Base-by-base conservation (phyloP, 192 early-diverging fungal species). In the Spizellomyces sp. region DNA sequence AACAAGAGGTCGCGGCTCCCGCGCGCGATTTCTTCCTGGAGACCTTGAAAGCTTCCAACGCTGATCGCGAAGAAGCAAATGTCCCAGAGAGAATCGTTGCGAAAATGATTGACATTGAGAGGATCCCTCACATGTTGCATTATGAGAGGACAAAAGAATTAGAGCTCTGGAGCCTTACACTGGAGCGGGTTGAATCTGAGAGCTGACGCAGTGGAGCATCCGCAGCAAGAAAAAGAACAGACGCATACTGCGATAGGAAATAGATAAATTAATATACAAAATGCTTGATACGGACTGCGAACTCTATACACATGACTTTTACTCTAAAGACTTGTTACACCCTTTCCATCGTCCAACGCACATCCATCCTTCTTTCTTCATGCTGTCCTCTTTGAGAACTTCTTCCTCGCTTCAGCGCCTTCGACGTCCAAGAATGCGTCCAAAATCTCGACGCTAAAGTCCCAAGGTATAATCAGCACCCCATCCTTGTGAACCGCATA, bases 21-120 rank as follows among this genome's bases (percentile, higher is more conserved):
- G 76, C 76, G 45, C 75, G 64, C 45, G 79, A 78, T 54, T 77
- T 65, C 55, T 70, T 77, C 48, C 14, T 79, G 9, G 43, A 21
- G 19, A 77, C 79, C 12, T 47, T 78, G 46, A 69, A 78, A 22
- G 76, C 79, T 27, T 59, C 67, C 48, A 80, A 77, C 43, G 71
- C 67, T n/a, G 67, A 75, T 77, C 44, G 64, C 27, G 48, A 15
- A 41, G 69, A 72, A 21, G n/a, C 65, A 15, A 62, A 21, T 19
- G 42, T 19, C 6, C 8, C 61, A 14, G 47, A 75, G 67, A 17
- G 12, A 22, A 1, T 36, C 36, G 67, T 46, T 44, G 19, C 41
- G 41, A 36, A 58, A 61, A 41, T 14, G 14, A 41, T 75, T 3
- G 71, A 75, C 44, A n/a, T 69, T 36, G 44, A 9, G 8, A 48